Evolutionary conservation across 495 filamentous ascomycete genomes (phyloP), one percentile per base, ranked within the genome.

Genomic region (Gamarada debralockiae): DNA sequence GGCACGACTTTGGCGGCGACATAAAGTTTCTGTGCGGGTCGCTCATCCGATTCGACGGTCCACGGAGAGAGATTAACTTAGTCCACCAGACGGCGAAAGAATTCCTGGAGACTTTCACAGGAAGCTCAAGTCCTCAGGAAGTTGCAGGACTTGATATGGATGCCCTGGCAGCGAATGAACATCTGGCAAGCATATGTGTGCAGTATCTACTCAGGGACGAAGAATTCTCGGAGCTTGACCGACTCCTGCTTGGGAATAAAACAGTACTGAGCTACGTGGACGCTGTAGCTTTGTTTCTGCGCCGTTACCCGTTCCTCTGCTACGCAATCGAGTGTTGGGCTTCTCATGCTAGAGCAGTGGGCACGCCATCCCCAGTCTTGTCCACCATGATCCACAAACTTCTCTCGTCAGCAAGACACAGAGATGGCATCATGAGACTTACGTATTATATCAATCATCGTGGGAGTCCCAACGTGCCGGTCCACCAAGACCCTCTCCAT

Each of bases 261-360:
- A 9, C 12, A 36, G 17, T 10, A 4, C 15, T 13, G 10, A 17
- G 23, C 14, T 13, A 34, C n/a, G 3, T 21, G 3, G 27, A 34
- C 2, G 3, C 15, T 15, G 13, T 36, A 22, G 48, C 21, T 37
- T 20, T 7, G 10, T 25, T 40, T 52, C 39, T 52, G n/a, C 24
- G 10, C 14, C n/a, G 5, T 1, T 41, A 33, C 8, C 49, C 49
- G 15, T 52, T 52, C 37, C 21, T 52, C 2, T 20, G 37, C n/a
- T 55, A 55, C 20, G 52, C 52, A 40, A 18, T 15, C 20, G 44
- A 55, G 23, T 27, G n/a, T 22, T 55, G 52, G 52, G 42, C 42
- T 13, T 34, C 41, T 27, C 52, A 55, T 41, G 17, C 48, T 2
- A 37, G 33, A 3, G 8, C 33, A 24, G 15, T 48, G 12, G 42